phyloP scores from a whole-genome alignment of 83 land plant species.

The Picea abies region DNA sequence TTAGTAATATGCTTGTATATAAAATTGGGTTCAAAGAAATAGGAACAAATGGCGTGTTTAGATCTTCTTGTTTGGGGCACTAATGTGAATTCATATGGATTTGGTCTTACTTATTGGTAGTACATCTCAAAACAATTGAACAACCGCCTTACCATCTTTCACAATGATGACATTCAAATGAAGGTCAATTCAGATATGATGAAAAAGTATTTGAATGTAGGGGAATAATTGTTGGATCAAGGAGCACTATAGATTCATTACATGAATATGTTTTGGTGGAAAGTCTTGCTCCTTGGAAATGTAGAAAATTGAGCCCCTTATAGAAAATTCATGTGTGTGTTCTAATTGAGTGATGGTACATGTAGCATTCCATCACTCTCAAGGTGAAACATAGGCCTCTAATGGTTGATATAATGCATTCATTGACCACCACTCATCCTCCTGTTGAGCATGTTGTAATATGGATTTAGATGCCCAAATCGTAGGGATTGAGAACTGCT shows the following conservation, averaged over 20 bases:
- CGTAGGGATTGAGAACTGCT: too few species aligned
- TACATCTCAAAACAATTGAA: background rate
- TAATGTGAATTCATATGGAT: background rate
- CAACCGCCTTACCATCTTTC: background rate
- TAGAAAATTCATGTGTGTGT: too few species aligned
- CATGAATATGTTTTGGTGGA: constrained; percentile 17
- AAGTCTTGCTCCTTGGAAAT: constrained; percentile 51
- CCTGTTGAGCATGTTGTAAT: too few species aligned
- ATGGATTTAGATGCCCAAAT: too few species aligned
- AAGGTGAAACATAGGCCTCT: too few species aligned
- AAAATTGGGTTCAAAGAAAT: background rate
- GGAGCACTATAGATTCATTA: background rate
- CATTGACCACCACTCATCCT: too few species aligned
- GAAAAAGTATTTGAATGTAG: background rate
- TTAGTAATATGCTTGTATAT: background rate
- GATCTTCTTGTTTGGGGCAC: background rate
- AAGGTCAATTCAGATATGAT: background rate
- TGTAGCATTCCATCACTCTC: too few species aligned
- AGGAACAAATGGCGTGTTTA: background rate
- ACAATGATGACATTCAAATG: constrained; percentile 2
- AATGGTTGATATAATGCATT: too few species aligned
- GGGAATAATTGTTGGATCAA: constrained; percentile 1
- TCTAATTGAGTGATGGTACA: too few species aligned
- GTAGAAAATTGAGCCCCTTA: constrained; percentile 44
- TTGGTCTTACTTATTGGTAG: constrained; percentile 2